Evolutionary conservation across 352 stramenopile genomes (phyloP).

Genomic region (Globisporangium polare): DNA sequence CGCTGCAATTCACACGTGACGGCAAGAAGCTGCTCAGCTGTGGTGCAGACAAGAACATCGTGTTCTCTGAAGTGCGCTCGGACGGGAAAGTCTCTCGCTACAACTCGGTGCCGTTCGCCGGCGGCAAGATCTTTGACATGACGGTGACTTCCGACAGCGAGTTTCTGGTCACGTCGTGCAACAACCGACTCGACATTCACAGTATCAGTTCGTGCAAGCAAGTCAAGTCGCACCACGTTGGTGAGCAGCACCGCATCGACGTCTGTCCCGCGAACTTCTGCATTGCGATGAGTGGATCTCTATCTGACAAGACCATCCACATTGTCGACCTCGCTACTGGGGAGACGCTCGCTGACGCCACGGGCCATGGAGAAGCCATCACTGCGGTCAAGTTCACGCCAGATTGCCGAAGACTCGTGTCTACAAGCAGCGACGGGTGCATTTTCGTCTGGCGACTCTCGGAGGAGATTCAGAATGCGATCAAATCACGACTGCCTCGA

Average conservation of each 20-base stretch:
- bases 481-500: conserved; percentile 50
- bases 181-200: conserved; percentile 82
- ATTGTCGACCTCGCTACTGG: conserved; percentile 80
- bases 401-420: conserved; percentile 85
- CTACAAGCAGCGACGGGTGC: conserved; percentile 76
- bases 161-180: conserved; percentile 59
- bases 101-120: conserved; percentile 44
- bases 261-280: conserved; percentile 64
- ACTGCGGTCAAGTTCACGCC: conserved; percentile 81
- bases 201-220: conserved; percentile 58
- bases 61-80: conserved; percentile 40
- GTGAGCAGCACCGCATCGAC: conserved; percentile 68
- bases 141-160: conserved; percentile 70
- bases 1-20: conserved; percentile 66
- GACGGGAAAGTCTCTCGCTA: conserved; percentile 38
- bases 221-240: conserved; percentile 52
- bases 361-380: conserved; percentile 81
- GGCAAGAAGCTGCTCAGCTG: conserved; percentile 62
- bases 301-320: conserved; percentile 84
- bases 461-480: conserved; percentile 65
- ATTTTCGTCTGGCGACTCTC: conserved; percentile 87
- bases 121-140: conserved; percentile 79
- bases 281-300: conserved; percentile 76
- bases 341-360: conserved; percentile 68
- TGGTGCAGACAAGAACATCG: conserved; percentile 70